phyloP scores from a whole-genome alignment of 768 basidiomycete species.

The Agrocybe chaxingu region DNA sequence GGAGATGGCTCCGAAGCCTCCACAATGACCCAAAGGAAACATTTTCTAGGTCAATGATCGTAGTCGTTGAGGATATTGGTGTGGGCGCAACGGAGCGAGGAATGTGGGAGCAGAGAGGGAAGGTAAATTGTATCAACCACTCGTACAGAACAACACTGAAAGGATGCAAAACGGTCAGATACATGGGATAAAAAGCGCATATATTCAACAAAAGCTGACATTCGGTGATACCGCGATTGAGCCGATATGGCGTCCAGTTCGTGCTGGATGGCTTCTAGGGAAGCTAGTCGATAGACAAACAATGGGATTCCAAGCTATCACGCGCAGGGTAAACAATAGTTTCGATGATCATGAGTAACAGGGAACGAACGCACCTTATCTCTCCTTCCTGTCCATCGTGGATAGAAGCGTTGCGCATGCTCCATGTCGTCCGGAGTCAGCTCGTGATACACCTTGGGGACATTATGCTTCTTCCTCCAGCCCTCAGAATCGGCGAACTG shows the following conservation, averaged over 20 bases:
- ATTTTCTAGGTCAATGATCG: slow-evolving; percentile 71
- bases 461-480: slow-evolving; percentile 64
- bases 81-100: slow-evolving; percentile 49
- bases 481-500: slow-evolving; percentile 67
- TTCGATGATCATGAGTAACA: not conserved
- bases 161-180: not conserved
- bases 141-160: slow-evolving; percentile 64
- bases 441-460: slow-evolving; percentile 59
- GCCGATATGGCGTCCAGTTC: slow-evolving; percentile 54
- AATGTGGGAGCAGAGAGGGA: slow-evolving; percentile 61
- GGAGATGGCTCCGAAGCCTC: slow-evolving; percentile 66
- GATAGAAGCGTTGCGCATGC: slow-evolving; percentile 60
- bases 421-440: slow-evolving; percentile 63
- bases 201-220: slow-evolving; percentile 43
- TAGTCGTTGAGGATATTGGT: slow-evolving; percentile 57
- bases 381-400: slow-evolving; percentile 76
- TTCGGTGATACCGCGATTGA: slow-evolving; percentile 62
- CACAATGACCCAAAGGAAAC: slow-evolving; percentile 66
- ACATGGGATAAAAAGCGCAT: not conserved
- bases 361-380: slow-evolving; percentile 52
- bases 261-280: slow-evolving; percentile 53
- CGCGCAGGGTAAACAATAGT: not conserved
- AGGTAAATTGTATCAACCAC: slow-evolving; percentile 58
- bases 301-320: slow-evolving; percentile 63
- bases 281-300: slow-evolving; percentile 74